Evolutionary conservation across 345 rosid genomes (phyloP).

Genomic region (Populus simonii): DNA sequence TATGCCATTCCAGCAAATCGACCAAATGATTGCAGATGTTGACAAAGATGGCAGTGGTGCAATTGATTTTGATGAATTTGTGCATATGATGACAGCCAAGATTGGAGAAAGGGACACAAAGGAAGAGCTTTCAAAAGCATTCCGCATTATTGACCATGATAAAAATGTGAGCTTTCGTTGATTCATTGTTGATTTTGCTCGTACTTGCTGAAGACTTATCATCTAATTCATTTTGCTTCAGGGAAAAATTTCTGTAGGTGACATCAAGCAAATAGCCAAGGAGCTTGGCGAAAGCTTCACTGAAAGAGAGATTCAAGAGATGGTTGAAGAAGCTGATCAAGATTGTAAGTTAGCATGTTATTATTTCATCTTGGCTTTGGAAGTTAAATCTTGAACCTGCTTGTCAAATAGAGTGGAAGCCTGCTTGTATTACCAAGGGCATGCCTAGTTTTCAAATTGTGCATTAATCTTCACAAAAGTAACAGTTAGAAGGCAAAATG

Average conservation of each 20-base stretch:
- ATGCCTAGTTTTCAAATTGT: neutral
- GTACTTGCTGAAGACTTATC: constrained; percentile 3
- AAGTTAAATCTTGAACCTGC: neutral
- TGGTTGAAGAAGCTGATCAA: constrained; percentile 82
- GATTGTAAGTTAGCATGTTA: constrained; percentile 49
- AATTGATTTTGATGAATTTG: constrained; percentile 94
- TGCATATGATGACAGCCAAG: constrained; percentile 92
- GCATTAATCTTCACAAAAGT: neutral
- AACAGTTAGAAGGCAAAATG: neutral
- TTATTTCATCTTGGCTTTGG: neutral
- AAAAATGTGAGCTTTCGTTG: constrained; percentile 48
- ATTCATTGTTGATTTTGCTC: neutral
- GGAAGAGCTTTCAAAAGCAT: constrained; percentile 85
- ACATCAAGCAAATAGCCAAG: constrained; percentile 61
- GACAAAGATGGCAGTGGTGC: constrained; percentile 98
- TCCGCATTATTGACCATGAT: constrained; percentile 79
- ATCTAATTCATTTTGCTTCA: constrained; percentile 13
- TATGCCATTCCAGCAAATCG: constrained; percentile 63
- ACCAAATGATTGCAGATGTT: constrained; percentile 94
- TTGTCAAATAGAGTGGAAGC: neutral
- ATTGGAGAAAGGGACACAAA: constrained; percentile 92
- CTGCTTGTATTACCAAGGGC: neutral
- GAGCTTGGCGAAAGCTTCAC: constrained; percentile 78
- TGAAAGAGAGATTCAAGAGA: constrained; percentile 63
- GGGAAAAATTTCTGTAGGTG: constrained; percentile 73